phyloP scores from a whole-genome alignment of 331 rosid species.

The Acacia pycnantha region DNA sequence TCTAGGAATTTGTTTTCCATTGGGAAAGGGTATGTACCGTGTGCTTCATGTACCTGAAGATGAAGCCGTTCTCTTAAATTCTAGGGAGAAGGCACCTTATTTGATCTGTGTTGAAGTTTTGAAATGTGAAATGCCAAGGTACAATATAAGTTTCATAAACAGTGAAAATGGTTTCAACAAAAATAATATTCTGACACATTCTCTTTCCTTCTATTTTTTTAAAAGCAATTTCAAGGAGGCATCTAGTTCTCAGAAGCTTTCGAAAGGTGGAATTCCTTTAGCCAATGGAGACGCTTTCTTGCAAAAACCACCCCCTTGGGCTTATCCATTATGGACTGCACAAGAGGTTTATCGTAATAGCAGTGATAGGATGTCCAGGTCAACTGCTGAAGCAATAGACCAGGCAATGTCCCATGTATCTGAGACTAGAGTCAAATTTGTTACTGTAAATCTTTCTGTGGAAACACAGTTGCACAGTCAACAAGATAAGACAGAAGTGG shows the following conservation, averaged over 20 bases:
- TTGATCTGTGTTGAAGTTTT: conserved; percentile 87
- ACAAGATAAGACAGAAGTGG: conserved; percentile 43
- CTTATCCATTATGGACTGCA: conserved; percentile 91
- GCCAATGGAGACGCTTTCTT: conserved; percentile 92
- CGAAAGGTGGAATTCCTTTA: conserved; percentile 92
- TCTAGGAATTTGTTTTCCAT: conserved; percentile 87
- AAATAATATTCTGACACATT: conserved; percentile 28
- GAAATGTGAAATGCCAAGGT: conserved; percentile 88
- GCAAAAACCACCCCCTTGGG: conserved; percentile 96
- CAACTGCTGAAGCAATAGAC: conserved; percentile 95
- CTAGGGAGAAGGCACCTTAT: conserved; percentile 98
- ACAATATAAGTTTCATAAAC: conserved; percentile 23
- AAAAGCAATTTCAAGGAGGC: conserved; percentile 73
- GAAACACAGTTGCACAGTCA: conserved; percentile 45
- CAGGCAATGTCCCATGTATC: conserved; percentile 85
- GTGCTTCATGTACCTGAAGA: conserved; percentile 93
- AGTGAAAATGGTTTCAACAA: conserved; percentile 18
- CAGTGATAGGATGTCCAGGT: conserved; percentile 90
- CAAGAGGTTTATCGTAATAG: conserved; percentile 95
- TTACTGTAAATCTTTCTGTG: conserved; percentile 60
- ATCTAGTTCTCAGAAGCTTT: conserved; percentile 75
- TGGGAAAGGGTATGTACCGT: conserved; percentile 92
- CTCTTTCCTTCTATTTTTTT: conserved; percentile 16
- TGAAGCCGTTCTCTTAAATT: conserved; percentile 93
- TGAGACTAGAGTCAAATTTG: conserved; percentile 66